These are phyloP conservation scores for Tetraselmis striata DNA, from an alignment of 139 green algal genomes.

Conservation along the genomic window DNA sequence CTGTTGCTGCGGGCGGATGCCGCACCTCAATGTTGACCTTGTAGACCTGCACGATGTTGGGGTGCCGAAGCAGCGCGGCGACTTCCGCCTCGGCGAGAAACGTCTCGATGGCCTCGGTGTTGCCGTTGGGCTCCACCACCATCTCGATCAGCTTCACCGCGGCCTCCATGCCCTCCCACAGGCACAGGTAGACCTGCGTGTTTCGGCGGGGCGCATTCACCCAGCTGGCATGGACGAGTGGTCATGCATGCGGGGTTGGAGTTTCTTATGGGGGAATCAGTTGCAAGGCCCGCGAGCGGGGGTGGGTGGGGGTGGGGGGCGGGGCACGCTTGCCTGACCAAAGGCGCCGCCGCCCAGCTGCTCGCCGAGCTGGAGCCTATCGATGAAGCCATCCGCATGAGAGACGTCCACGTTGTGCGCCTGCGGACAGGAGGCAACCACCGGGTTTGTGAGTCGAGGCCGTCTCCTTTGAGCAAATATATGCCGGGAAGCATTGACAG, in stretches of 20 bases:
- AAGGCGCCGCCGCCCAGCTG: background rate
- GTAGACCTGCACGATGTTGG: background rate
- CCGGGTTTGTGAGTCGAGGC: too few species aligned
- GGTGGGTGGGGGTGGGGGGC: too few species aligned
- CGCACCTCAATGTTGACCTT: slow-evolving; percentile 1
- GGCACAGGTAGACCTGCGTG: background rate
- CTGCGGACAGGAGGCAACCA: too few species aligned
- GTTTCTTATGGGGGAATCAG: too few species aligned
- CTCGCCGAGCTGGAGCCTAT: background rate
- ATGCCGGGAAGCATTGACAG: too few species aligned
- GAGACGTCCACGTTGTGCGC: background rate
- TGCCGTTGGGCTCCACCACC: background rate
- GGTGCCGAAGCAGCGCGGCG: background rate
- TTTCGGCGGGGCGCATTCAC: too few species aligned
- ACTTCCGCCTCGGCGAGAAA: background rate
- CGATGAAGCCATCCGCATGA: background rate
- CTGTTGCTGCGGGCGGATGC: too few species aligned
- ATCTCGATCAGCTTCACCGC: background rate
- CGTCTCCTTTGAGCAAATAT: too few species aligned
- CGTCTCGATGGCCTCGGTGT: background rate
- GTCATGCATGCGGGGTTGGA: too few species aligned
- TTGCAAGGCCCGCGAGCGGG: too few species aligned
- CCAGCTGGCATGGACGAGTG: too few species aligned
- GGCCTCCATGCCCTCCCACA: background rate
- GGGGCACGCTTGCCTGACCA: too few species aligned